These are phyloP conservation scores for Venturiaceae sp. DNA, from an alignment of 2,329 filamentous ascomycete genomes.

Conservation along the genomic window DNA sequence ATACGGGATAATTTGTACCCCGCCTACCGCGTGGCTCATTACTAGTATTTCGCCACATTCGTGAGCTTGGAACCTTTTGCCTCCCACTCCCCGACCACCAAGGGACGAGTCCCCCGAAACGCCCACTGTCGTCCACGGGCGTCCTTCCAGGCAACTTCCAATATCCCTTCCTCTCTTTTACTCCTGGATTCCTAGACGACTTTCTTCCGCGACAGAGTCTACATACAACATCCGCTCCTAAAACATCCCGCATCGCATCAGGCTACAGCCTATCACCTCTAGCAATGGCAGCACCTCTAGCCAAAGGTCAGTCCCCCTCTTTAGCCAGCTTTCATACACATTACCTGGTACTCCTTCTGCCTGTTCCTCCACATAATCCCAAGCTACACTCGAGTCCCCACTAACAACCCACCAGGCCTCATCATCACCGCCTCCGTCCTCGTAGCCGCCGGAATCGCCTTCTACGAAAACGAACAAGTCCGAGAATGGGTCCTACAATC, in stretches of 20 bases:
- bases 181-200: neutral
- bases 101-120: neutral
- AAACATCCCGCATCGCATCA: neutral
- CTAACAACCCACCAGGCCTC: conserved; percentile 3
- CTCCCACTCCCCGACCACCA: neutral
- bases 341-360: neutral
- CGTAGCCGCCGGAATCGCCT: conserved; percentile 51
- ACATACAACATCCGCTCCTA: neutral
- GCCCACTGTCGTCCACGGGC: too few relatives aligned
- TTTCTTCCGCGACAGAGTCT: neutral
- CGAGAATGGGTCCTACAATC: conserved; percentile 53
- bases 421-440: conserved; percentile 51
- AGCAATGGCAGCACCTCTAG: conserved; percentile 1
- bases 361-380: neutral
- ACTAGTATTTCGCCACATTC: neutral
- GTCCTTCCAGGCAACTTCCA: neutral
- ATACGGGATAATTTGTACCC: neutral
- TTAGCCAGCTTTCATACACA: neutral
- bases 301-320: neutral
- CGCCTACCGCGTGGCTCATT: neutral
- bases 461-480: conserved; percentile 55
- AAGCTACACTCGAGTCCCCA: neutral
- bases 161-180: neutral
- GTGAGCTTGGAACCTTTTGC: neutral
- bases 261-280: neutral